Conservation (phyloP, 1,284 basidiomycete genomes). For the Volvariella surrecta region DNA sequence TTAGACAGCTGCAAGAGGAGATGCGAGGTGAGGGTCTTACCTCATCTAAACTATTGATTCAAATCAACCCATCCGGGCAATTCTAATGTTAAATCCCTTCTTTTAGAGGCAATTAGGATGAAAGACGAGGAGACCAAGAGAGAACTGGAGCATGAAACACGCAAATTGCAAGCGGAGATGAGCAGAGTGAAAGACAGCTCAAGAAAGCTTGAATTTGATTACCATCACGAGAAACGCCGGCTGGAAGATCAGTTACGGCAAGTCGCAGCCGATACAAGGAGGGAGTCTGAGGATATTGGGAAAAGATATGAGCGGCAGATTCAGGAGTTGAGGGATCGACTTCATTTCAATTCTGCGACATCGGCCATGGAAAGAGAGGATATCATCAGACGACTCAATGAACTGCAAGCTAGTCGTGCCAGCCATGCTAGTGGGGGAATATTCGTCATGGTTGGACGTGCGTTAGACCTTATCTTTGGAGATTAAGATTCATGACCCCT, state of each 20-base stretch:
- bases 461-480: conserved; percentile 7
- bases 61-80: no score
- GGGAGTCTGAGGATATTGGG: conserved; percentile 1
- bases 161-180: conserved; percentile 23
- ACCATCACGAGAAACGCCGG: conserved; percentile 22
- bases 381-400: conserved; percentile 9
- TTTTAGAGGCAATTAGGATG: conserved; percentile 19
- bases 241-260: conserved; percentile 15
- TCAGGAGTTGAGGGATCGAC: conserved; percentile 10
- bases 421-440: conserved; percentile 7
- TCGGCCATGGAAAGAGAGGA: conserved; percentile 12
- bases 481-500: no score
- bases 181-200: conserved; percentile 16
- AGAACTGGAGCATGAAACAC: conserved; percentile 28
- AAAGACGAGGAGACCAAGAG: conserved; percentile 29
- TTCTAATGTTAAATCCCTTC: background rate
- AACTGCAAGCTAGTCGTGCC: conserved; percentile 6
- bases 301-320: conserved; percentile 12
- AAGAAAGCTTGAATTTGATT: conserved; percentile 22
- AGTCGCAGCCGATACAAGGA: conserved; percentile 19
- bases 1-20: conserved; percentile 26
- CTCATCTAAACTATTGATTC: background rate
- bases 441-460: conserved; percentile 12
- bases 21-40: conserved; percentile 18
- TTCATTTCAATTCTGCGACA: conserved; percentile 6